phyloP scores from a whole-genome alignment of 129 eudicot species.

The Lactuca saligna region DNA sequence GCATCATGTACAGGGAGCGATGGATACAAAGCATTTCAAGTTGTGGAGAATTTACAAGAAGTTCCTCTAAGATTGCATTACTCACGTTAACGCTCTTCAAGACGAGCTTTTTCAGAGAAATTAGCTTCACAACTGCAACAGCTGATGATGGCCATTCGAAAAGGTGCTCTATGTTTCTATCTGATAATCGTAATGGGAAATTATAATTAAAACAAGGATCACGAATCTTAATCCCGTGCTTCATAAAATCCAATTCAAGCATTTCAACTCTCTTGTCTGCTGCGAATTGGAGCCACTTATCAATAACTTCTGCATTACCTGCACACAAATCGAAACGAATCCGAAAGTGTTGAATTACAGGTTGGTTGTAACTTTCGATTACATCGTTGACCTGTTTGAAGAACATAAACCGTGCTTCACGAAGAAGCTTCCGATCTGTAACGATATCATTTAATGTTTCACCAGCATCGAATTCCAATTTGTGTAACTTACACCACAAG shows the following conservation, averaged over 20 bases:
- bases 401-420: conserved; percentile 12
- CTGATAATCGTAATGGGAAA: conserved; percentile 5
- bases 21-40: conserved; percentile 33
- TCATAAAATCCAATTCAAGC: conserved; percentile 15
- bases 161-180: background rate
- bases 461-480: conserved; percentile 34
- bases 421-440: background rate
- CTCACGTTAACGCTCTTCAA: conserved; percentile 40
- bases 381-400: conserved; percentile 40
- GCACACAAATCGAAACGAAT: background rate
- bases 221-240: background rate
- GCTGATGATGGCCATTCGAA: background rate
- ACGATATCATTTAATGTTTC: conserved; percentile 20
- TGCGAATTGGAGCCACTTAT: conserved; percentile 17
- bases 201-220: background rate
- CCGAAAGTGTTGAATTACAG: background rate
- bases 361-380: conserved; percentile 20
- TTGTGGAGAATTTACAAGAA: conserved; percentile 28
- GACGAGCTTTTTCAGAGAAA: conserved; percentile 26
- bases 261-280: conserved; percentile 9
- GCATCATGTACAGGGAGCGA: conserved; percentile 25
- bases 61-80: conserved; percentile 24
- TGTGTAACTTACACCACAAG: conserved; percentile 35
- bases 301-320: background rate
- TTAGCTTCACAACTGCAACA: background rate